A percentile compares a stretch with the other conserved stretches of the same genome.
Evolutionary conservation across 371 early-diverging fungal species (phyloP).

Genomic region (Mucor mucedo): DNA sequence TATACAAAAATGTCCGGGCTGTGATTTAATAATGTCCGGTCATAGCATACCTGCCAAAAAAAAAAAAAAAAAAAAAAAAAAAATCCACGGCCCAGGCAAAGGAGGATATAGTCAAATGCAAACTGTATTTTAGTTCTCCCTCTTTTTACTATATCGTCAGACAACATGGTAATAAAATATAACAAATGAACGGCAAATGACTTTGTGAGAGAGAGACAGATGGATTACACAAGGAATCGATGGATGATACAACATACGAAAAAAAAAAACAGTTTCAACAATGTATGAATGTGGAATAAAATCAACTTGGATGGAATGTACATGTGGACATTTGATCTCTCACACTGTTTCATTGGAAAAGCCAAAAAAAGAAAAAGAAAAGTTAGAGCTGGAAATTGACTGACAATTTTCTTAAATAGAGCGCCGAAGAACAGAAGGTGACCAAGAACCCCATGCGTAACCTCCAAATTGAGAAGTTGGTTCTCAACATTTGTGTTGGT

Average conservation of each 20-base stretch:
- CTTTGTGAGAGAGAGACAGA: constrained; percentile 10
- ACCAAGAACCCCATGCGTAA: constrained; percentile 93
- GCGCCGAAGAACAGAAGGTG: constrained; percentile 66
- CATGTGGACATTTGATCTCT: neutral
- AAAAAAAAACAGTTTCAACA: no score
- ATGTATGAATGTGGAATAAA: no score
- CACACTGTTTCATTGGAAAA: neutral
- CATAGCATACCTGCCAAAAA: neutral
- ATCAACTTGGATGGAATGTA: no score
- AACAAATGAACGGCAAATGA: neutral
- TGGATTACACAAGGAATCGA: constrained; percentile 1
- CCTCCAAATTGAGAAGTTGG: constrained; percentile 99
- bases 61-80: no score
- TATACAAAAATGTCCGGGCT: neutral
- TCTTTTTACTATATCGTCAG: constrained; percentile 32
- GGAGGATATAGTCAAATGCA: constrained; percentile 13
- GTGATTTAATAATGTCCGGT: neutral
- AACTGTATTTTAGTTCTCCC: constrained; percentile 16
- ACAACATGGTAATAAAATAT: constrained; percentile 24
- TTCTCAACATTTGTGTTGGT: constrained; percentile 99
- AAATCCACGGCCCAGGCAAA: neutral
- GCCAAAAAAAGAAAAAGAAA: no score
- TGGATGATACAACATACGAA: neutral
- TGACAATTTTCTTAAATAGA: constrained; percentile 41
- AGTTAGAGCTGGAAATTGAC: no score